These are phyloP conservation scores for Friedmanniomyces endolithicus DNA, from an alignment of 495 filamentous ascomycete genomes.

Conservation along the genomic window DNA sequence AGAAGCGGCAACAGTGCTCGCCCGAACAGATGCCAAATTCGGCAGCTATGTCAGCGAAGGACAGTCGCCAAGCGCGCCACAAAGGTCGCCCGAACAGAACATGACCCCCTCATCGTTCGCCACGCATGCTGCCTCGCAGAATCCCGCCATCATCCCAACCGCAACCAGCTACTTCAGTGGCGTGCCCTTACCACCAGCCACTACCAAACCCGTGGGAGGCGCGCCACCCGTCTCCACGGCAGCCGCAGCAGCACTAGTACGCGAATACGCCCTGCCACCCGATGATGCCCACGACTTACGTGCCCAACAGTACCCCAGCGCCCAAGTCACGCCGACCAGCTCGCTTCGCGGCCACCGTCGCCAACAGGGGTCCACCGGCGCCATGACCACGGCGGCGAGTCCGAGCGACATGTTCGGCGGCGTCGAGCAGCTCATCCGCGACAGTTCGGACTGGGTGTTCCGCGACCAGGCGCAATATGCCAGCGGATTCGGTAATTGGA, in stretches of 20 bases:
- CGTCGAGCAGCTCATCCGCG: constrained; percentile 30
- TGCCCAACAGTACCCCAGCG: constrained; percentile 6
- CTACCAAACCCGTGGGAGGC: no score
- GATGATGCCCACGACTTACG: constrained; percentile 3
- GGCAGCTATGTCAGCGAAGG: constrained; percentile 21
- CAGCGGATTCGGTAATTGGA: constrained; percentile 32
- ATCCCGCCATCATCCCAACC: neutral
- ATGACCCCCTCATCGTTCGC: neutral
- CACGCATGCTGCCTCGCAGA: neutral
- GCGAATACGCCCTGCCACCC: neutral
- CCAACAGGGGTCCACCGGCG: neutral
- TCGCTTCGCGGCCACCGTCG: neutral
- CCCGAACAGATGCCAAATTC: constrained; percentile 48
- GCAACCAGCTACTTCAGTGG: neutral
- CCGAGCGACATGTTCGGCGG: constrained; percentile 31
- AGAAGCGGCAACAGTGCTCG: constrained; percentile 63
- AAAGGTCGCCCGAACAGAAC: neutral
- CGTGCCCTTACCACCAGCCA: neutral
- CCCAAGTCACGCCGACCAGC: constrained; percentile 1
- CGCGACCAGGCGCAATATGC: constrained; percentile 29
- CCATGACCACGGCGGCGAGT: constrained; percentile 2
- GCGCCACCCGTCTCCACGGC: neutral
- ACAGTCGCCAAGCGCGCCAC: constrained; percentile 11
- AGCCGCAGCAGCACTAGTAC: constrained; percentile 1
- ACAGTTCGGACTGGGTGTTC: constrained; percentile 31